These are phyloP conservation scores for Leccinum barrowsii DNA, from an alignment of 768 basidiomycete genomes.

Conservation along the genomic window DNA sequence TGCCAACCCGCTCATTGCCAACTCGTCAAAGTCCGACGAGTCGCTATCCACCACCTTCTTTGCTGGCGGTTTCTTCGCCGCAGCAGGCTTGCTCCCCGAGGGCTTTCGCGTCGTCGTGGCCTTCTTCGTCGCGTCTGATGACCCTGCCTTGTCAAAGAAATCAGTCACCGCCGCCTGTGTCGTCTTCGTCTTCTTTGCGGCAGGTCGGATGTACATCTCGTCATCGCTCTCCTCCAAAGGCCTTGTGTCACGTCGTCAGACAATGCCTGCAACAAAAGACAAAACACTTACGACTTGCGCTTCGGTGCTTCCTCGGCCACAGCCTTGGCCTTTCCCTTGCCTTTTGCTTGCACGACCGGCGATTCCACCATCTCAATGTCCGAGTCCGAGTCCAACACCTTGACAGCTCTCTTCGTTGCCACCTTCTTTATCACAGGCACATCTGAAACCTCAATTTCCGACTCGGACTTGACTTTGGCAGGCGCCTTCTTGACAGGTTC, in stretches of 20 bases:
- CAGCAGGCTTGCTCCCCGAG: constrained; percentile 57
- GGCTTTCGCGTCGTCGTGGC: constrained; percentile 44
- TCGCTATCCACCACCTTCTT: constrained; percentile 40
- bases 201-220: constrained; percentile 42
- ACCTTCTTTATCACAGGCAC: constrained; percentile 21
- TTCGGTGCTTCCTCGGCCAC: constrained; percentile 39
- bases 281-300: constrained; percentile 59
- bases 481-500: constrained; percentile 30
- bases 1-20: constrained; percentile 28
- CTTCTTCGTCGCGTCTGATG: constrained; percentile 38
- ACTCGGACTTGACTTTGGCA: constrained; percentile 37
- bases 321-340: constrained; percentile 44
- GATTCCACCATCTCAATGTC: constrained; percentile 33
- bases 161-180: constrained; percentile 48
- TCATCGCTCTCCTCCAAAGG: constrained; percentile 35
- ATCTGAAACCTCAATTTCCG: constrained; percentile 35
- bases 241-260: constrained; percentile 23
- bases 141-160: constrained; percentile 51
- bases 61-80: constrained; percentile 46
- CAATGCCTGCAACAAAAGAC: constrained; percentile 1
- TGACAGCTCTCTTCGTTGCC: constrained; percentile 19
- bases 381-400: constrained; percentile 35
- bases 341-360: constrained; percentile 29
- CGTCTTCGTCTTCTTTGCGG: constrained; percentile 50
- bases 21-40: constrained; percentile 42